These are phyloP conservation scores for Penicillium crustosum DNA, from an alignment of 2,329 filamentous ascomycete genomes.

Conservation along the genomic window DNA sequence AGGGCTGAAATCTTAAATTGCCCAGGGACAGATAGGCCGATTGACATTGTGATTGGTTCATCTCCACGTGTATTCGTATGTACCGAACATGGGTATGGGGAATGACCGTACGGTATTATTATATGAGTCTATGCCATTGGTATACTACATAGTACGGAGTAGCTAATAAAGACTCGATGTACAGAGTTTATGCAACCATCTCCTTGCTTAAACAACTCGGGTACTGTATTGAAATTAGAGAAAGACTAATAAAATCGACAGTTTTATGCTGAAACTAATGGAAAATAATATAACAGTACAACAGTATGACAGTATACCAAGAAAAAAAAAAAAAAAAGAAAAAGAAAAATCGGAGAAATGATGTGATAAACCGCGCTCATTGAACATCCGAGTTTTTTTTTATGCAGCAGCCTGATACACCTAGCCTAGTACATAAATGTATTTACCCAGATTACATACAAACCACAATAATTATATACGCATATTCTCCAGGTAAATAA, in stretches of 20 bases:
- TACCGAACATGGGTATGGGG: background rate
- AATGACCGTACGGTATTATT: background rate
- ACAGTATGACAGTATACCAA: background rate
- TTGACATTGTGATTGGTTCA: background rate
- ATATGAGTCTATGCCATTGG: too few relatives aligned
- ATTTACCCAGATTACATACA: background rate
- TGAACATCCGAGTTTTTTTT: slow-evolving; percentile 5
- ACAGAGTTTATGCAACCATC: background rate
- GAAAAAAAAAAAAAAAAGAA: too few relatives aligned
- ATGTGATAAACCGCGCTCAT: background rate
- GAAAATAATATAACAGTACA: background rate
- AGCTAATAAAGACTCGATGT: background rate
- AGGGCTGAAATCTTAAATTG: background rate
- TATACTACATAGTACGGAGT: background rate
- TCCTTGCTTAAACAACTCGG: background rate
- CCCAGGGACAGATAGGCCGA: background rate
- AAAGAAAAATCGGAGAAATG: background rate
- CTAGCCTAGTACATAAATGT: background rate
- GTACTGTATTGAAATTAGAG: background rate
- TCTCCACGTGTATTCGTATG: background rate
- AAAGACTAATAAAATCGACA: background rate
- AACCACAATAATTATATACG: background rate
- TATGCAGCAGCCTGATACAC: slow-evolving; percentile 7
- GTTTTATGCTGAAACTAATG: background rate
- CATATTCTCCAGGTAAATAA: background rate